phyloP scores from a whole-genome alignment of 2,329 filamentous ascomycete species.

The Verticillium isaacii region DNA sequence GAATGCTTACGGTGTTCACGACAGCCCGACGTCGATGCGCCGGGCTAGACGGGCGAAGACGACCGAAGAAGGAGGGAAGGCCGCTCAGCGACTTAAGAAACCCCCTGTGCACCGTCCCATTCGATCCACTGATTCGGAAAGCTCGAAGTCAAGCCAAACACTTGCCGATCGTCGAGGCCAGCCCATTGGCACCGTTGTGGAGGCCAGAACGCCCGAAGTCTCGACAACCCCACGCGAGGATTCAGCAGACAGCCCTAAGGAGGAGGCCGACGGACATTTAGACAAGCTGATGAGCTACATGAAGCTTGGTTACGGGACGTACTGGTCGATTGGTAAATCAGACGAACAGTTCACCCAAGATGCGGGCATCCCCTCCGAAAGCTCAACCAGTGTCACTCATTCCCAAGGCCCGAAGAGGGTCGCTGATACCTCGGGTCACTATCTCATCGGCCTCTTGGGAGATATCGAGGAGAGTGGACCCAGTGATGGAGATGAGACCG shows the following conservation, averaged over 20 bases:
- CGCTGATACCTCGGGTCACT: constrained; percentile 36
- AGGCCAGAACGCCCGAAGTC: constrained; percentile 5
- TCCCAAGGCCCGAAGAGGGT: background rate
- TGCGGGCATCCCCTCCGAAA: background rate
- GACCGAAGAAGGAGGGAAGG: background rate
- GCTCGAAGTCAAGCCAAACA: constrained; percentile 6
- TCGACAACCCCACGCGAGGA: background rate
- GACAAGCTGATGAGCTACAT: constrained; percentile 59
- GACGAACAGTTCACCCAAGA: background rate
- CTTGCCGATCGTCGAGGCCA: constrained; percentile 11
- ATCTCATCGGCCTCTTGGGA: constrained; percentile 64
- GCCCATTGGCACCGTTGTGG: constrained; percentile 10
- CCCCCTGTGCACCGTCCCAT: background rate
- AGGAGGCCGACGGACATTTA: constrained; percentile 34
- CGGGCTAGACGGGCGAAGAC: constrained; percentile 37
- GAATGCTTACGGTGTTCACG: constrained; percentile 76
- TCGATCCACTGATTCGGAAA: background rate
- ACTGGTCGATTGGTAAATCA: constrained; percentile 42
- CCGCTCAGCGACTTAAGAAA: no score
- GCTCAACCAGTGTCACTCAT: background rate
- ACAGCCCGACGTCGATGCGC: constrained; percentile 68
- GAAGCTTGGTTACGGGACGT: constrained; percentile 64
- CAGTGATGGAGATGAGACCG: constrained; percentile 19
- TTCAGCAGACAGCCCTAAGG: constrained; percentile 6
- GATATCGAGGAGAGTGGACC: constrained; percentile 24